phyloP scores from a whole-genome alignment of 2,329 filamentous ascomycete species.

The Nigrograna mackinnonii region DNA sequence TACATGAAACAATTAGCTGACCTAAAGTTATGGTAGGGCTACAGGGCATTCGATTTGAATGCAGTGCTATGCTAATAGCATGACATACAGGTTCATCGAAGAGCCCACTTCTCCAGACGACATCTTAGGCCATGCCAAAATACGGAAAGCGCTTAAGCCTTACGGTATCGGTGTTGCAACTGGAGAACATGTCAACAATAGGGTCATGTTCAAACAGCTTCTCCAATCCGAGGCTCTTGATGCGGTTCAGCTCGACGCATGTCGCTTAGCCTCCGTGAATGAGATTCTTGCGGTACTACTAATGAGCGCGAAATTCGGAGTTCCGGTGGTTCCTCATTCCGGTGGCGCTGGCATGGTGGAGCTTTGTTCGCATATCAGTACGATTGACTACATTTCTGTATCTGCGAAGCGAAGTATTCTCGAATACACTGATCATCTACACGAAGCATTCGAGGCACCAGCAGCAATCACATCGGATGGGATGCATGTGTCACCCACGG shows the following conservation, averaged over 20 bases:
- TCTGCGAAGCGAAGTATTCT: constrained; percentile 79
- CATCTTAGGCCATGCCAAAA: constrained; percentile 82
- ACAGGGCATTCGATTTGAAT: too few species aligned
- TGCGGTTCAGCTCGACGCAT: constrained; percentile 88
- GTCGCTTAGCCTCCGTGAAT: constrained; percentile 86
- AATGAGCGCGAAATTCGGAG: constrained; percentile 76
- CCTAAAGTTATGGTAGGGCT: constrained; percentile 89
- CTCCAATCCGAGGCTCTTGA: constrained; percentile 80
- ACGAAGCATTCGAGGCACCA: too few species aligned
- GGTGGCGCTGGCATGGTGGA: constrained; percentile 90
- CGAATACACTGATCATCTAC: constrained; percentile 91
- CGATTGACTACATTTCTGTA: constrained; percentile 90
- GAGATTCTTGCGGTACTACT: constrained; percentile 89
- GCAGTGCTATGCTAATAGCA: too few species aligned
- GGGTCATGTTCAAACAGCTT: constrained; percentile 92
- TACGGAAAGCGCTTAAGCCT: constrained; percentile 77
- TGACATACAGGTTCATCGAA: constrained; percentile 80
- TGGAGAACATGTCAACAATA: constrained; percentile 94
- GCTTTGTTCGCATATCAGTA: constrained; percentile 90
- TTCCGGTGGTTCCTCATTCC: constrained; percentile 87
- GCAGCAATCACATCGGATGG: too few species aligned
- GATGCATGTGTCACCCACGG: too few species aligned
- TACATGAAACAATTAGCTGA: constrained; percentile 83
- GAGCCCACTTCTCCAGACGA: constrained; percentile 92
- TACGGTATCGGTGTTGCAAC: constrained; percentile 83